Base-by-base conservation (phyloP, 768 basidiomycete genomes). In the Dentipellis fragilis region DNA sequence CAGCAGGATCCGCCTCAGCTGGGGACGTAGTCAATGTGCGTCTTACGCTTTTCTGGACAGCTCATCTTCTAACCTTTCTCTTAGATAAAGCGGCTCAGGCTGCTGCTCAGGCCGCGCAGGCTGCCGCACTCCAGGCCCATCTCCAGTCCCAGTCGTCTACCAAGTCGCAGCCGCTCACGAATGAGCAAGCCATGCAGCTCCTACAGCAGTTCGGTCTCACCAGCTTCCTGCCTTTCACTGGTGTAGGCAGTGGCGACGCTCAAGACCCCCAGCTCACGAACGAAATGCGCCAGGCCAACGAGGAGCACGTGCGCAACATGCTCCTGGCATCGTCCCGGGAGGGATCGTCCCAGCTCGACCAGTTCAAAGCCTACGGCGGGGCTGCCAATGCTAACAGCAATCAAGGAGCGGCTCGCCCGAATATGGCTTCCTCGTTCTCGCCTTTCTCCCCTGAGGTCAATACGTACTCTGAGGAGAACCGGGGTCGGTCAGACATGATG, bases 21-120 rank as follows among this genome's bases (percentile, higher is more conserved):
- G 93, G 93, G 93, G 93, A 42, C 77, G 93, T 49, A 91, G 88
- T 70, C 92, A 94, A 79, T 92, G 90, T 92, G 56, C 46, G 83
- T 6, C 29, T 3, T 75, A 16, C 23, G 21, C n/a, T 45, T 55
- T 38, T 2, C 46, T 12, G 4, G 17, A 5, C 4, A 36, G 7
- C 50, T 39, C 29, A 9, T 8, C 34, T 46, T 36, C 34, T 58
- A 35, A 58, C 54, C 62, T 11, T 57, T 49, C 42, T 45, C 53
- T 29, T 58, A 91, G 90, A 92, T 68, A 93, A 93, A 75, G 90
- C 90, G 16, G 89, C 90, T 4, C 90, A 92, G 67, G 90, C 90
- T 3, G 90, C 90, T 16, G 90, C 89, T 8, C 89, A 90, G 57
- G 67, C 71, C n/a, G 69, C 61, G 8, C 88, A 90, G 66, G 80